phyloP scores from a whole-genome alignment of 257 asterid species.

The Solanum piurae region DNA sequence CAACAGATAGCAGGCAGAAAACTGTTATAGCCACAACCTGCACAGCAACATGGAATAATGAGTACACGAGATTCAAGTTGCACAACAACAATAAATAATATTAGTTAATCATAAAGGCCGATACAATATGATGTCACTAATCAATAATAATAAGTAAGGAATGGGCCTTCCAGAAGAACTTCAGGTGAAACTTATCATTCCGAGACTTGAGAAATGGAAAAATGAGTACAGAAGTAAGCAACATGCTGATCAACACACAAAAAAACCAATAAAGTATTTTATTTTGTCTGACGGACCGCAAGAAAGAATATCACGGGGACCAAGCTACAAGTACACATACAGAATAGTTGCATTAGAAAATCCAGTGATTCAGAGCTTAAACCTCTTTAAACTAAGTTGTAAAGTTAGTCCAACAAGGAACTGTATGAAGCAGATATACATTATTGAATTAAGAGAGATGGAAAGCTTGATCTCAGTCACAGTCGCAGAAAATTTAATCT shows the following conservation, averaged over 20 bases:
- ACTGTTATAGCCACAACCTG: conserved; percentile 98
- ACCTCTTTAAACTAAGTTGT: not conserved
- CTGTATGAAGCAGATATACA: not conserved
- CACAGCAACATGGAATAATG: conserved; percentile 7
- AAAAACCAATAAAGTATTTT: not conserved
- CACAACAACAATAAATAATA: not conserved
- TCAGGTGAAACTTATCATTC: not conserved
- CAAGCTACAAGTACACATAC: not conserved
- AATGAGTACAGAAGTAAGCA: not conserved
- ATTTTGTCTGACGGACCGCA: not conserved
- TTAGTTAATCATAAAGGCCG: not conserved
- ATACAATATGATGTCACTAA: not conserved
- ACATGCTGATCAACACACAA: not conserved
- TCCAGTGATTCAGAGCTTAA: not conserved
- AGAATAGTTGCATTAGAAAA: not conserved
- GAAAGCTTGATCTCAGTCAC: not conserved
- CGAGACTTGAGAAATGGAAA: not conserved
- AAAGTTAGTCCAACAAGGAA: not conserved
- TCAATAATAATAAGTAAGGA: not conserved
- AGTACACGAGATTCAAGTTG: not conserved
- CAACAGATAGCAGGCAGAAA: conserved; percentile 80
- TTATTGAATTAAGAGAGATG: not conserved
- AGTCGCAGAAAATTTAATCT: not conserved
- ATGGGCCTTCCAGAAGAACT: not conserved
- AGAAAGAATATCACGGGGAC: not conserved